These are phyloP conservation scores for Citrus unshiu DNA, from an alignment of 345 rosid species.

Conservation along the genomic window DNA sequence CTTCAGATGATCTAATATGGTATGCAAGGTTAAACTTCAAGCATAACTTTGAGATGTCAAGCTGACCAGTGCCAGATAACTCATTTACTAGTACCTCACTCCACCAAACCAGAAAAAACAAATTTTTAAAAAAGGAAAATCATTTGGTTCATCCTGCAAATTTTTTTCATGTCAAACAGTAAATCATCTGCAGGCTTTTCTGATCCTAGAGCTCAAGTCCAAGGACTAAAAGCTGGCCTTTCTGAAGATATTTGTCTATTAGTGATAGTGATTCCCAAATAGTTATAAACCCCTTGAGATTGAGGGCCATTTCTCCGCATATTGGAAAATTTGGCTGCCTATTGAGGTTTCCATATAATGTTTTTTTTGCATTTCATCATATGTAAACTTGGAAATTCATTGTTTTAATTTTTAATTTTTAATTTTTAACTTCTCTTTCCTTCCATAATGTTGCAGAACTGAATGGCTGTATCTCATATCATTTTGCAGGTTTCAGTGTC, in stretches of 20 bases:
- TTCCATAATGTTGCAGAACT: not conserved
- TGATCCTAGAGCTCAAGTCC: not conserved
- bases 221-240: not conserved
- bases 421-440: not conserved
- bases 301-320: not conserved
- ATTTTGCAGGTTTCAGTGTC: slow-evolving; percentile 74
- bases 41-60: not conserved
- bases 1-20: slow-evolving; percentile 68
- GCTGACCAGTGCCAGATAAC: not conserved
- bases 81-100: not conserved
- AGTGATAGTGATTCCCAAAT: not conserved
- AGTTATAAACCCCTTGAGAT: not conserved
- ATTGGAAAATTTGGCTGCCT: not conserved
- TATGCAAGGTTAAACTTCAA: slow-evolving; percentile 19
- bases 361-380: not conserved
- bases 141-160: not conserved
- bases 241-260: not conserved
- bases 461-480: not conserved
- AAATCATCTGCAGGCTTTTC: not conserved
- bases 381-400: not conserved
- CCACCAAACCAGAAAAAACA: not conserved
- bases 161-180: not conserved
- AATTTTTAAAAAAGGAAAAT: not conserved
- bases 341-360: not conserved
- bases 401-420: too few relatives aligned